Evolutionary conservation across 768 basidiomycete species (phyloP), one percentile per base, ranked within the genome.

Genomic region (Gloeostereum incarnatum): DNA sequence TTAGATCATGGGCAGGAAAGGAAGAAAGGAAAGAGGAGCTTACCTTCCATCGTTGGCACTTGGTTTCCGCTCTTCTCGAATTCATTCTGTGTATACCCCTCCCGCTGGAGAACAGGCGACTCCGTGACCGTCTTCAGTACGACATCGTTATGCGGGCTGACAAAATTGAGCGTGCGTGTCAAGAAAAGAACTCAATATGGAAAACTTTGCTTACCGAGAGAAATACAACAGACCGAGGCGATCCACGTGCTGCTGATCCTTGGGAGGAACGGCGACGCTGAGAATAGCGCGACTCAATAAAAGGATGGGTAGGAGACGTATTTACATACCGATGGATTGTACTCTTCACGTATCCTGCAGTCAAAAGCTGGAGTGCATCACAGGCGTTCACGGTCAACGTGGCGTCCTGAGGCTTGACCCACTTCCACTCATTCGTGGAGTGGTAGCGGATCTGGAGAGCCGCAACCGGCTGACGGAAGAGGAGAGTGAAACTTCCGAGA

Each of bases 391-490:
- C 68, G 7, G 67, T 65, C 26, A 69, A 51, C 56, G 63, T 62
- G 16, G 58, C 63, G 42, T 69, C 58, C 43, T 66, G 61, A 7
- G 68, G 68, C 52, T 69, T 71, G 24, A 69, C 72, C 64, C 65
- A 74, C 45, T 69, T 70, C 72, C 72, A 75, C 41, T 65, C 59
- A 18, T 63, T 62, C 3, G 65, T 68, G 17, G 48, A 31, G 45
- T 58, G 62, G 46, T 66, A 65, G 39, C 58, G 54, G 53, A 75
- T 70, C 49, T 75, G 73, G 11, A 75, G 61, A 2, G 65, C 70
- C 0, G 71, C 66, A 31, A 75, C 68, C 13, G 72, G 72, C 51
- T 73, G 72, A 9, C 67, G 58, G 62, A 73, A 73, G 29, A 75
- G 62, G 4, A 75, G 56, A n/a, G 72, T 75, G 49, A 68, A 60